Evolutionary conservation across 2,329 filamentous ascomycete species (phyloP).

Genomic region (Hymenoscyphus linearis): DNA sequence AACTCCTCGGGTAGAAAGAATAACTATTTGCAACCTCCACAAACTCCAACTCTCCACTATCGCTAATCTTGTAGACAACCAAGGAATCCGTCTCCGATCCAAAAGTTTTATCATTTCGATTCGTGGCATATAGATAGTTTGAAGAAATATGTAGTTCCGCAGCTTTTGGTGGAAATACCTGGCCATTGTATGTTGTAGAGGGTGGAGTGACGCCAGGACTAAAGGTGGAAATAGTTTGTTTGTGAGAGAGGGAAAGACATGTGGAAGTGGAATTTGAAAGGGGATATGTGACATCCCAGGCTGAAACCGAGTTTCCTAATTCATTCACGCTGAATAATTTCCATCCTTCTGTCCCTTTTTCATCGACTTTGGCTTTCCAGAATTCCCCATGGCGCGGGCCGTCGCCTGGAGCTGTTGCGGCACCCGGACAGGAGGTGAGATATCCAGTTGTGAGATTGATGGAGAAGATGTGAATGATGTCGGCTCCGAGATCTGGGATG

Average conservation of each 20-base stretch:
- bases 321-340: slow-evolving; percentile 39
- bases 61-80: slow-evolving; percentile 31
- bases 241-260: slow-evolving; percentile 40
- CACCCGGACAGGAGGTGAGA: slow-evolving; percentile 34
- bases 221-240: slow-evolving; percentile 39
- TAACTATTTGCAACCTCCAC: slow-evolving; percentile 37
- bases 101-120: slow-evolving; percentile 56
- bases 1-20: slow-evolving; percentile 40
- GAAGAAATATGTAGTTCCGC: slow-evolving; percentile 48
- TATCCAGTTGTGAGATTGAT: slow-evolving; percentile 36
- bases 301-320: slow-evolving; percentile 35
- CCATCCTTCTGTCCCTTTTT: not conserved
- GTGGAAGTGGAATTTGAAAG: slow-evolving; percentile 32
- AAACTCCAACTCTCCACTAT: slow-evolving; percentile 35
- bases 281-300: slow-evolving; percentile 34
- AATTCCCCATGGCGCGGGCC: slow-evolving; percentile 49
- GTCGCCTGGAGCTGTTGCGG: slow-evolving; percentile 34
- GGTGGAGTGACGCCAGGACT: slow-evolving; percentile 28
- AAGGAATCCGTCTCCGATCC: slow-evolving; percentile 40
- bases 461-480: slow-evolving; percentile 41
- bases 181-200: slow-evolving; percentile 25
- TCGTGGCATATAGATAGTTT: slow-evolving; percentile 54
- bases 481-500: slow-evolving; percentile 46
- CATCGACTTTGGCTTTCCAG: slow-evolving; percentile 29
- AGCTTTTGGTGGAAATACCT: slow-evolving; percentile 35